Percentiles rank a stretch among this genome's conserved stretches.
Conservation (phyloP, 1,284 basidiomycete genomes). For the Athelia psychrophila region DNA sequence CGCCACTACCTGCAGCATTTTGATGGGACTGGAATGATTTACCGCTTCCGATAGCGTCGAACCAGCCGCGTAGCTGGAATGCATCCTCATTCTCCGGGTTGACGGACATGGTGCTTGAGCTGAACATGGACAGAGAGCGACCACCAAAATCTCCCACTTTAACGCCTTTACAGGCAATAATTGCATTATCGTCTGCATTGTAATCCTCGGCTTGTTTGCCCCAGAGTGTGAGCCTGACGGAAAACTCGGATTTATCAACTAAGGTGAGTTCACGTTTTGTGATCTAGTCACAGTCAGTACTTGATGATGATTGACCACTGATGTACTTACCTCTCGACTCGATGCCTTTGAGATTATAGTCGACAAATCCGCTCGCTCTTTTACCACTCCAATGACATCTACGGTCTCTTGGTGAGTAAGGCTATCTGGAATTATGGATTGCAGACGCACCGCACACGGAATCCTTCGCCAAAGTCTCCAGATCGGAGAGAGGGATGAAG, state of each 20-base stretch:
- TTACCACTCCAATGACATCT: slow-evolving; percentile 89
- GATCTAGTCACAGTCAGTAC: slow-evolving; percentile 44
- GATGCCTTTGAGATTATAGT: slow-evolving; percentile 75
- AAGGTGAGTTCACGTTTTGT: slow-evolving; percentile 87
- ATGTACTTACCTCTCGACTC: slow-evolving; percentile 58
- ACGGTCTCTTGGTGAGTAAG: slow-evolving; percentile 9
- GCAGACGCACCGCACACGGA: slow-evolving; percentile 64
- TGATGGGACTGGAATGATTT: slow-evolving; percentile 70
- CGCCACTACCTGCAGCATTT: slow-evolving; percentile 42
- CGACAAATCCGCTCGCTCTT: slow-evolving; percentile 68
- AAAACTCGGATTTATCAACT: slow-evolving; percentile 82
- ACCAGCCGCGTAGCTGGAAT: slow-evolving; percentile 91
- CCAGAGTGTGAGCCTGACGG: slow-evolving; percentile 91
- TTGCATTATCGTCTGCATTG: slow-evolving; percentile 52
- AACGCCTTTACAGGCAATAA: slow-evolving; percentile 93
- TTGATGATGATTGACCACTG: slow-evolving; percentile 4
- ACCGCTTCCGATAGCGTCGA: slow-evolving; percentile 64
- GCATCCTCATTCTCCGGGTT: slow-evolving; percentile 91
- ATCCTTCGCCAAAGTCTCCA: slow-evolving; percentile 74
- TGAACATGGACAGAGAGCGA: slow-evolving; percentile 76
- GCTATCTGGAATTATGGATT: slow-evolving; percentile 12
- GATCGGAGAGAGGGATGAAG: slow-evolving; percentile 68
- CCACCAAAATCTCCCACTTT: slow-evolving; percentile 96
- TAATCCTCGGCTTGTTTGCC: slow-evolving; percentile 93
- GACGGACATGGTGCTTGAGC: slow-evolving; percentile 70